Base-by-base conservation (phyloP, 805 yeast species). In the Jamesozyma piceae region DNA sequence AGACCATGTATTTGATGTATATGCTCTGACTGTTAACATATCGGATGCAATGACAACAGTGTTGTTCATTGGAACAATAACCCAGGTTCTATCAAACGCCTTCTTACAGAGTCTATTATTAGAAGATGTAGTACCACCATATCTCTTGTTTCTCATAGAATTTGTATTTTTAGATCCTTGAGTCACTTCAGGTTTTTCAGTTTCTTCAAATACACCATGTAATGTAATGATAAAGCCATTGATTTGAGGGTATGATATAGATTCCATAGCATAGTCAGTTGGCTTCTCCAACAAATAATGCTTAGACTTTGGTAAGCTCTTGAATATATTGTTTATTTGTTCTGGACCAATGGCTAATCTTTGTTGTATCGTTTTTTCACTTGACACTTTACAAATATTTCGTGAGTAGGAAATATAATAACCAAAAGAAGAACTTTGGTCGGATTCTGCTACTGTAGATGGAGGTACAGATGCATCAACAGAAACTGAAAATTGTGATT, bases 11-110 rank as follows among this genome's bases (percentile, higher is more conserved):
- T 73, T 68, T 3, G 75, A 77, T 1, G 79, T 70, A 49, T 66
- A 72, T 5, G 80, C 72, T 49, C 95, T 77, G 3, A 92, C 64
- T 14, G 78, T 69, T 41, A 92, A 67, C 58, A 85, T 60, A 63
- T 92, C 98, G 28, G 94, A 82, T 14, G 95, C 96, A 26, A 92
- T 78, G 68, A 86, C 76, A 26, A 76, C 66, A 4, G 88, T 83
- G 43, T 73, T 72, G 15, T 78, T 74, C 13, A 80, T 82, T 13
- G 84, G 78, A 2, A 88, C 80, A 21, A 84, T 67, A n/a, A 85
- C 69, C 58, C 92, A 78, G 0, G 81, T 72, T 56, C 98, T 73
- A 60, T 92, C 98, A 62, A 92, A 92, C 9, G 92, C 77, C 58
- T 92, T 82, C 50, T 70, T 71, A 4, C 75, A 66, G 29, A 80